Conservation (phyloP, 208 protist genomes). For the Wallacemonas sp. region DNA sequence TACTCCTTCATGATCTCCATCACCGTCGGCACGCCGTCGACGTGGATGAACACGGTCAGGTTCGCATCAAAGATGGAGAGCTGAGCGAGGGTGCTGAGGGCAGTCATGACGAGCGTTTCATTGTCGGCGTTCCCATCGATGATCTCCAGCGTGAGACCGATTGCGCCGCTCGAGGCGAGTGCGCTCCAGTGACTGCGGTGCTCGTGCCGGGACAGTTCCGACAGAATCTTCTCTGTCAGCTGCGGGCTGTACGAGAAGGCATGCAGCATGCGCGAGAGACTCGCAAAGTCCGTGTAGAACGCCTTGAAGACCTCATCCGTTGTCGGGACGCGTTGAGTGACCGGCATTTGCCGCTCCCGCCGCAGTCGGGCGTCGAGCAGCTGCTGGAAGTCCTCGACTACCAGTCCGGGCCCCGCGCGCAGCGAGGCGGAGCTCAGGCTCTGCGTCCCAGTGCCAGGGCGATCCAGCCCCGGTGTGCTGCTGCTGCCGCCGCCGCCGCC, state of each 20-base stretch:
- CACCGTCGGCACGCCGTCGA: slow-evolving; percentile 73
- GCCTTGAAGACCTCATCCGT: slow-evolving; percentile 69
- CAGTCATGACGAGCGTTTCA: slow-evolving; percentile 54
- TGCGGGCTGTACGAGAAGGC: slow-evolving; percentile 63
- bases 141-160: slow-evolving; percentile 76
- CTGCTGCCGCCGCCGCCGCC: not conserved
- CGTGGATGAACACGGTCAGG: slow-evolving; percentile 55
- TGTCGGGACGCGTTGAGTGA: slow-evolving; percentile 39
- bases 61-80: slow-evolving; percentile 65
- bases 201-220: slow-evolving; percentile 35
- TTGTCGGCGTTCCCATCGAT: slow-evolving; percentile 82
- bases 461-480: not conserved
- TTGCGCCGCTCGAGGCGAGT: slow-evolving; percentile 48
- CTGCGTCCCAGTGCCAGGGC: not conserved
- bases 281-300: slow-evolving; percentile 67
- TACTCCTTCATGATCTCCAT: slow-evolving; percentile 86
- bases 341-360: slow-evolving; percentile 21
- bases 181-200: slow-evolving; percentile 17
- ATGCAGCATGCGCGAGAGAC: slow-evolving; percentile 72
- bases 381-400: slow-evolving; percentile 3
- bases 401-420: slow-evolving; percentile 10
- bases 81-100: slow-evolving; percentile 64
- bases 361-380: slow-evolving; percentile 15
- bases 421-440: slow-evolving; percentile 9
- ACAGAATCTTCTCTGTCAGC: slow-evolving; percentile 53